Conservation (phyloP, 75 land plant species). For the Adiantum capillusveneris region DNA sequence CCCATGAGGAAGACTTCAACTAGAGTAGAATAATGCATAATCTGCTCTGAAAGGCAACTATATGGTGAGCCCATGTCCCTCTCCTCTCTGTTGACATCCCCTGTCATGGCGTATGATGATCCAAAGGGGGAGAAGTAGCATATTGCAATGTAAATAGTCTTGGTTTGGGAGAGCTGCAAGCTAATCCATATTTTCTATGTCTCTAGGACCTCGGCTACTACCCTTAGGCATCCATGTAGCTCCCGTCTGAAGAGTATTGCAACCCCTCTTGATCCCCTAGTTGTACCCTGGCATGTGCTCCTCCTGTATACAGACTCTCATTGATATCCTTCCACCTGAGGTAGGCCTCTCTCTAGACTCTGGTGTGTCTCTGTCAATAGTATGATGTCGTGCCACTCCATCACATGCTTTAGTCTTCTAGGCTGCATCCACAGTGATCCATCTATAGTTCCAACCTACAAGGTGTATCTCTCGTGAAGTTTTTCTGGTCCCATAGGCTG, state of each 20-base stretch:
- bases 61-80: neutral
- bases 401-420: too few species aligned
- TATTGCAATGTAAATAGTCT: neutral
- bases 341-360: neutral
- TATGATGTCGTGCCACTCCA: too few species aligned
- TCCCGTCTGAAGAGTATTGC: neutral
- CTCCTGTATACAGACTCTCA: neutral
- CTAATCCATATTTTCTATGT: neutral
- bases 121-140: neutral
- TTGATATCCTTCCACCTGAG: neutral
- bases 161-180: neutral
- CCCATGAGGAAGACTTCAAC: neutral
- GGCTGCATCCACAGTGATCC: too few species aligned
- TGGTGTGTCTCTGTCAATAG: conserved; percentile 3
- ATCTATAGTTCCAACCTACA: too few species aligned
- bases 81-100: neutral
- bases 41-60: neutral
- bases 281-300: neutral
- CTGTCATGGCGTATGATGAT: neutral
- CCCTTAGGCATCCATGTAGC: neutral
- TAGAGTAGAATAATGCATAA: neutral
- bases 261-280: neutral
- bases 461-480: too few species aligned
- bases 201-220: neutral
- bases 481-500: too few species aligned